Evolutionary conservation across 805 yeast species (phyloP), one percentile per base, ranked within the genome.

Genomic region (Yueomyces sp.): DNA sequence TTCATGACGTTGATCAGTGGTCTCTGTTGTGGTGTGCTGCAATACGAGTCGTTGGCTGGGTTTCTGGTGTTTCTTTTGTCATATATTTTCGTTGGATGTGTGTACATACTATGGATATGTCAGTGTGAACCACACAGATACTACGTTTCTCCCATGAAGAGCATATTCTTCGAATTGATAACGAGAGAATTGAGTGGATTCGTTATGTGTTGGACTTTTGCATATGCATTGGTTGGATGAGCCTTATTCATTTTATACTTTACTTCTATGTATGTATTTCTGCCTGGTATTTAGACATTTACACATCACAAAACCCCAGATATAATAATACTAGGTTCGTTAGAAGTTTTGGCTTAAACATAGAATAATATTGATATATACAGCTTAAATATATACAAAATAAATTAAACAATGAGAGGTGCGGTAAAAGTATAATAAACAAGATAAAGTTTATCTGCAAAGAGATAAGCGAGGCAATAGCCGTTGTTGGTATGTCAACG

Each of bases 151-250:
- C 69, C 74, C 1, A 28, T 67, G 1, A 60, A 56, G 27, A 72
- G 69, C 37, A 54, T 76, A 3, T 62, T 71, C 45, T 43, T 72
- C 6, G 70, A 65, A 31, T 68, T 73, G 38, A 48, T 74, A 11
- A 63, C 72, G 12, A 57, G 75, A 39, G 76, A 73, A 36, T 47
- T 75, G 31, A 68, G 78, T 9, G 72, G 78, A 38, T 76, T 64
- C 49, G 63, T 73, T 6, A 70, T 76, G 71, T 68, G 76, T 52
- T 76, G 82, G 82, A 74, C 80, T 41, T 60, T 76, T 46, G 62
- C 73, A 12, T 68, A 66, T 51, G 77, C 76, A 1, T 50, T 74
- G 44, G 70, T 73, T 6, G 64, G 59, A 26, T 60, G 47, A 46
- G 4, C 26, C 19, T 19, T 19, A 19, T 19, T 19, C 19, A 19